Conservation (phyloP, 306 rosid genomes). For the Trichosanthes truncata region DNA sequence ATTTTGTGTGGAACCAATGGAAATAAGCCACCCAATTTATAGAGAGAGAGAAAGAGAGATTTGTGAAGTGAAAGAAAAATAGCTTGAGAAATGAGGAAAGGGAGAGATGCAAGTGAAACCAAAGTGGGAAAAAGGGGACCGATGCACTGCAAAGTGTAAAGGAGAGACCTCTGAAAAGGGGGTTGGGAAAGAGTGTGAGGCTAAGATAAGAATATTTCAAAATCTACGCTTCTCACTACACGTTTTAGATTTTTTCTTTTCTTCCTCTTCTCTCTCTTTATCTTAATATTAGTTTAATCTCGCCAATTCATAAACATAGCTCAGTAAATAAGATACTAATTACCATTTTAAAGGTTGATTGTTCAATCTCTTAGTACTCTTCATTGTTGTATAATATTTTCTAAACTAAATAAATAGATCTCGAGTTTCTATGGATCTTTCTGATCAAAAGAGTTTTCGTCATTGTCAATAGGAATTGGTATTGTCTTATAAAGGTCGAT, state of each 20-base stretch:
- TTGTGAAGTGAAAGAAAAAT: slow-evolving; percentile 16
- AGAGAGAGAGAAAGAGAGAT: slow-evolving; percentile 6
- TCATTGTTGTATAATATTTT: too few relatives aligned
- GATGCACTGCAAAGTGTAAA: slow-evolving; percentile 10
- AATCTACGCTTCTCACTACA: slow-evolving; percentile 5
- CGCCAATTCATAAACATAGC: too few relatives aligned
- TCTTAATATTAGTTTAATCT: too few relatives aligned
- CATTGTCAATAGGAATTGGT: too few relatives aligned
- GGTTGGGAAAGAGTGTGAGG: slow-evolving; percentile 40
- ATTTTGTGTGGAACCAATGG: not conserved
- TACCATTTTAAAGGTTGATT: too few relatives aligned
- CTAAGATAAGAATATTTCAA: slow-evolving; percentile 56
- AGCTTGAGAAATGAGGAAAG: slow-evolving; percentile 41
- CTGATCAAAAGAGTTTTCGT: too few relatives aligned
- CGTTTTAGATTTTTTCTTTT: not conserved
- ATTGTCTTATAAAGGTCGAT: too few relatives aligned
- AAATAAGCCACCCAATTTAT: not conserved
- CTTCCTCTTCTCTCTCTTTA: too few relatives aligned
- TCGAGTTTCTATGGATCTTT: too few relatives aligned
- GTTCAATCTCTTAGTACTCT: too few relatives aligned
- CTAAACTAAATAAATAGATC: too few relatives aligned
- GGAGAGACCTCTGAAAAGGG: not conserved
- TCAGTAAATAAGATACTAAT: too few relatives aligned
- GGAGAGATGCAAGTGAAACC: slow-evolving; percentile 27
- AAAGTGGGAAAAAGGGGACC: slow-evolving; percentile 29